phyloP scores from a whole-genome alignment of 75 land plant genomes.

The Sequoia sempervirens region DNA sequence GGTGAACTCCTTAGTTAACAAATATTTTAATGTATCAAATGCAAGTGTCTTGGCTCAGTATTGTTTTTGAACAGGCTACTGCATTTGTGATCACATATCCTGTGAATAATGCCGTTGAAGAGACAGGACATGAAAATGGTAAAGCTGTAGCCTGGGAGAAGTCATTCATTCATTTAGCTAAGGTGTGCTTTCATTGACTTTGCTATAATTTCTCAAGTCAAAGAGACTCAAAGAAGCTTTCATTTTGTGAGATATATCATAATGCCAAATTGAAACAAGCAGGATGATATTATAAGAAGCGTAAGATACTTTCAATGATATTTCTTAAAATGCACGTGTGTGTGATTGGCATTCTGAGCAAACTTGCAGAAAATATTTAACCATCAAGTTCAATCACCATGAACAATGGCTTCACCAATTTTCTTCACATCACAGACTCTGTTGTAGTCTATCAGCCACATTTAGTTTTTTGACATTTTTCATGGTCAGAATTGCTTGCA shows the following conservation, averaged over 20 bases:
- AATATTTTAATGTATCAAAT: neutral
- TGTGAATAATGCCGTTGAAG: conserved; percentile 70
- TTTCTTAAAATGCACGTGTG: no score
- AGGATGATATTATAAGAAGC: neutral
- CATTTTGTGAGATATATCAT: neutral
- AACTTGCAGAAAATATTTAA: no score
- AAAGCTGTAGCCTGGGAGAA: conserved; percentile 94
- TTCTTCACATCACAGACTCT: no score
- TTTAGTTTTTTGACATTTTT: no score
- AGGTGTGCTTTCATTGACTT: conserved; percentile 37
- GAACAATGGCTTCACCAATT: no score
- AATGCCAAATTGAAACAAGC: neutral
- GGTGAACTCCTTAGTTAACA: neutral
- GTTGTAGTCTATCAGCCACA: no score
- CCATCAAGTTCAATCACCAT: no score
- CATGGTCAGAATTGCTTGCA: no score
- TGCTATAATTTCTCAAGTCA: neutral
- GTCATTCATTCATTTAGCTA: conserved; percentile 64
- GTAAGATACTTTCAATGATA: no score
- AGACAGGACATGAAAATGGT: conserved; percentile 50
- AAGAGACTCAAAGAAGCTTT: neutral
- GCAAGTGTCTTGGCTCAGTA: neutral
- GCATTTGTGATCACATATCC: conserved; percentile 94
- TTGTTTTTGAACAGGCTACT: conserved; percentile 64
- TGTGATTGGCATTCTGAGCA: no score